These are phyloP conservation scores for Eucalyptus brandiana DNA, from an alignment of 345 rosid species.

Conservation along the genomic window DNA sequence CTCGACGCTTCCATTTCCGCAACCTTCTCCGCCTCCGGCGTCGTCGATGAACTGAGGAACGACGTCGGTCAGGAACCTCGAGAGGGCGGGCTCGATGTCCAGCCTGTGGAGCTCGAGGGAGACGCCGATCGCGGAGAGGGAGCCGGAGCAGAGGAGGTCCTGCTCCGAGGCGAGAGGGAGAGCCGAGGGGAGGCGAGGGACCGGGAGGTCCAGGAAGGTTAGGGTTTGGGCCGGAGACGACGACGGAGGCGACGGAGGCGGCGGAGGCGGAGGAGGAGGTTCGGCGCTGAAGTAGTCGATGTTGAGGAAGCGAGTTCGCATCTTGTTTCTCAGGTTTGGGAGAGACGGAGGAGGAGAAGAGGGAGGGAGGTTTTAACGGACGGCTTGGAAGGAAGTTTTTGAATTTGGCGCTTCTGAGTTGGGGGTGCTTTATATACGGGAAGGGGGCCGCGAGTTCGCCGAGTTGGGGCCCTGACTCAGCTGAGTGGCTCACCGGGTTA, in stretches of 20 bases:
- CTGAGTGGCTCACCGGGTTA: background rate
- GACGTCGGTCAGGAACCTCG: conserved; percentile 37
- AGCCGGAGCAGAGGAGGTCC: conserved; percentile 13
- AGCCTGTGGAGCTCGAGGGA: conserved; percentile 17
- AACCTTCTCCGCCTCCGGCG: conserved; percentile 2
- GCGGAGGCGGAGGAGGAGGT: background rate
- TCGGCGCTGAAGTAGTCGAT: conserved; percentile 27
- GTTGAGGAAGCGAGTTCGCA: conserved; percentile 75
- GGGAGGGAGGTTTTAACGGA: background rate
- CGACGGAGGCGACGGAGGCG: background rate
- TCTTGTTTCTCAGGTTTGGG: background rate
- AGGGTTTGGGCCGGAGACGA: conserved; percentile 26
- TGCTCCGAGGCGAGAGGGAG: conserved; percentile 2
- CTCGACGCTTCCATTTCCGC: background rate
- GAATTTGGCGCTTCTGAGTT: background rate
- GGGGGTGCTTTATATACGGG: background rate
- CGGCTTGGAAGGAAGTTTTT: background rate
- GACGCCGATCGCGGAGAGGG: background rate
- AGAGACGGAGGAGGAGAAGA: background rate
- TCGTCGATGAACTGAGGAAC: conserved; percentile 34
- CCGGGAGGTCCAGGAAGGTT: conserved; percentile 52
- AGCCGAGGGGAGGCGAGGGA: conserved; percentile 23
- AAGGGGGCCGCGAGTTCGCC: background rate
- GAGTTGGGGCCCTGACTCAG: background rate
- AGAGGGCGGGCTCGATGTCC: conserved; percentile 40